These are phyloP conservation scores for Mrakia frigida DNA, from an alignment of 768 basidiomycete species.

Conservation along the genomic window DNA sequence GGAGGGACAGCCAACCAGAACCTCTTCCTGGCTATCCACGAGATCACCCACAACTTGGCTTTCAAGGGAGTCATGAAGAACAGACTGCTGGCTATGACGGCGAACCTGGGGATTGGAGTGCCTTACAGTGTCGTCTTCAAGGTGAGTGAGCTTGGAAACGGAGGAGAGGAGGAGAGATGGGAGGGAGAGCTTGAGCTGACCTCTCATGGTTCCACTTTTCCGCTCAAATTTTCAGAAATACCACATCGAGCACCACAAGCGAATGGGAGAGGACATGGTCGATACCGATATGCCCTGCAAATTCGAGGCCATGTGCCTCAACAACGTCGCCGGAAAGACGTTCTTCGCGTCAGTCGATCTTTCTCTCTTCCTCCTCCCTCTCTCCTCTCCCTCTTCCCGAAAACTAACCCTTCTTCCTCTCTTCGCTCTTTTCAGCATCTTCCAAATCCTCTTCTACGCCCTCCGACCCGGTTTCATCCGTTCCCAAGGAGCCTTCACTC, in stretches of 20 bases:
- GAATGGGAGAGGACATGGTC: slow-evolving; percentile 88
- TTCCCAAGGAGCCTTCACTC: slow-evolving; percentile 62
- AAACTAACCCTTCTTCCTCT: not conserved
- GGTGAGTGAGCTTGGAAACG: slow-evolving; percentile 45
- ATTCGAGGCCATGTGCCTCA: slow-evolving; percentile 75
- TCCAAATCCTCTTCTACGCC: slow-evolving; percentile 97
- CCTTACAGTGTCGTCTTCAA: slow-evolving; percentile 97
- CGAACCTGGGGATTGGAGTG: slow-evolving; percentile 88
- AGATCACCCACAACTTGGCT: slow-evolving; percentile 96
- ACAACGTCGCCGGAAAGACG: slow-evolving; percentile 95
- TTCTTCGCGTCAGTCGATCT: slow-evolving; percentile 89
- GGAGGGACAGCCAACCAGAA: slow-evolving; percentile 98
- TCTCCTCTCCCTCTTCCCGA: not conserved
- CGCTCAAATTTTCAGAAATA: slow-evolving; percentile 56
- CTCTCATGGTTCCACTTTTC: not conserved
- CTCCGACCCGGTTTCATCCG: slow-evolving; percentile 90
- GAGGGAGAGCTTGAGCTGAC: not conserved
- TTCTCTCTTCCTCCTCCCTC: not conserved
- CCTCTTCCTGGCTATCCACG: slow-evolving; percentile 94
- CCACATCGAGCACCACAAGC: slow-evolving; percentile 95
- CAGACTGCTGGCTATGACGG: slow-evolving; percentile 79
- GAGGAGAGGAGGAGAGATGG: no score
- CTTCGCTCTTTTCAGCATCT: slow-evolving; percentile 56
- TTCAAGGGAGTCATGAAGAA: slow-evolving; percentile 77
- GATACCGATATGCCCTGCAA: slow-evolving; percentile 91